Percentiles rank a stretch among this genome's conserved stretches.
Evolutionary conservation across 257 asterid species (phyloP).

Genomic region (Capsicum baccatum): DNA sequence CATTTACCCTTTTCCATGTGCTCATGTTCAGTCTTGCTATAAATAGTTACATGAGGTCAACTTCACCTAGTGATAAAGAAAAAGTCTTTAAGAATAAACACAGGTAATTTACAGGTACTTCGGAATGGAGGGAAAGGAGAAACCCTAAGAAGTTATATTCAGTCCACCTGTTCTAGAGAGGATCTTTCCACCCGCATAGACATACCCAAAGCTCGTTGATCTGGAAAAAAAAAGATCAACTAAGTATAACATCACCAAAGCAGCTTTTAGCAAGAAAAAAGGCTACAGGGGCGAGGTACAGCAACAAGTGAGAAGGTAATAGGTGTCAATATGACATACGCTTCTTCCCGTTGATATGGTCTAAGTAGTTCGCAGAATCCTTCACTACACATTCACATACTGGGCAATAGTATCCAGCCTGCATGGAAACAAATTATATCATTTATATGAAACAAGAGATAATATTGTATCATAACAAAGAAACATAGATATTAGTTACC

Average conservation of each 20-base stretch:
- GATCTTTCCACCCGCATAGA: constrained; percentile 98
- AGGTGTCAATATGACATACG: constrained; percentile 58
- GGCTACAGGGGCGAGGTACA: neutral
- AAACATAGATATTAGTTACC: constrained; percentile 18
- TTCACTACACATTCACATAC: constrained; percentile 99
- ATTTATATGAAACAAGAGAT: constrained; percentile 3
- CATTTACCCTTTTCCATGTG: neutral
- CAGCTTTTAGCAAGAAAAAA: constrained; percentile 11
- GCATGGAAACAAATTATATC: constrained; percentile 43
- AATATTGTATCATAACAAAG: neutral
- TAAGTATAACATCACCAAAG: neutral
- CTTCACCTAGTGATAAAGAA: neutral
- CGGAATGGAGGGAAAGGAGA: neutral
- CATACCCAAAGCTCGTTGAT: constrained; percentile 99
- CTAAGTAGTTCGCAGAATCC: constrained; percentile 99
- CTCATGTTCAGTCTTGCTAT: constrained; percentile 5
- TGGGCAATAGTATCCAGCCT: constrained; percentile 98
- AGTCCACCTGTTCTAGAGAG: constrained; percentile 86
- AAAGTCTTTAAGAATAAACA: neutral
- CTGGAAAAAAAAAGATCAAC: constrained; percentile 42
- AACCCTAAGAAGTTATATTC: neutral
- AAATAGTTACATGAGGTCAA: constrained; percentile 3
- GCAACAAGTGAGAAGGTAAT: neutral
- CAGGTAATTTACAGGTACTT: neutral
- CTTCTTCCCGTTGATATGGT: constrained; percentile 98